These are phyloP conservation scores for Xylaria sp. DNA, from an alignment of 495 filamentous ascomycete genomes.

Conservation along the genomic window DNA sequence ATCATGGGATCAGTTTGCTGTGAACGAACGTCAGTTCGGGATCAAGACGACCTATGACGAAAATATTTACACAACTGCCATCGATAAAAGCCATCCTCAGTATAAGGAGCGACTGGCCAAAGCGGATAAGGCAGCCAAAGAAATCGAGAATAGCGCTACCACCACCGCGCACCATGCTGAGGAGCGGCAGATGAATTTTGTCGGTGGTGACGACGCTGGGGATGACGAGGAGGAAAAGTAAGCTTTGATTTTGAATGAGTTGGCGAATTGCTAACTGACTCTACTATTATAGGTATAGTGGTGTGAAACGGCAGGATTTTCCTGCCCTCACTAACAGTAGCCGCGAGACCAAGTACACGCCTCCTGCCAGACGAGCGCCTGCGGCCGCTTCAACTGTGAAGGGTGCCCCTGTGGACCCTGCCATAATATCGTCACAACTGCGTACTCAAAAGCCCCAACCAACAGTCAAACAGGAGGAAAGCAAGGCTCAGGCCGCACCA, in stretches of 20 bases:
- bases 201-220: slow-evolving; percentile 60
- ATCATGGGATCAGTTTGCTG: slow-evolving; percentile 92
- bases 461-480: slow-evolving; percentile 54
- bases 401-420: slow-evolving; percentile 77
- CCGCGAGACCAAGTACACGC: slow-evolving; percentile 82
- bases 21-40: slow-evolving; percentile 86
- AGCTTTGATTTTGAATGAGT: slow-evolving; percentile 36
- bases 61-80: slow-evolving; percentile 88
- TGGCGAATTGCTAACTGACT: slow-evolving; percentile 39
- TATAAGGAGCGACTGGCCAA: slow-evolving; percentile 78
- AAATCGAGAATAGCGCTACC: slow-evolving; percentile 77
- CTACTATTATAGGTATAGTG: slow-evolving; percentile 74
- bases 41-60: slow-evolving; percentile 89
- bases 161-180: slow-evolving; percentile 85
- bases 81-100: slow-evolving; percentile 80
- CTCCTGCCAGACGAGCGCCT: slow-evolving; percentile 82
- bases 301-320: slow-evolving; percentile 79
- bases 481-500: slow-evolving; percentile 41
- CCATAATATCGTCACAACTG: slow-evolving; percentile 80
- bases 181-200: slow-evolving; percentile 76
- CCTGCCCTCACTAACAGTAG: slow-evolving; percentile 62
- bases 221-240: slow-evolving; percentile 90
- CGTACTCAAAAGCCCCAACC: slow-evolving; percentile 55
- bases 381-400: slow-evolving; percentile 73
- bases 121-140: slow-evolving; percentile 83